Evolutionary conservation across 177 flowering plant species (phyloP).

Genomic region (Telopea speciosissima): DNA sequence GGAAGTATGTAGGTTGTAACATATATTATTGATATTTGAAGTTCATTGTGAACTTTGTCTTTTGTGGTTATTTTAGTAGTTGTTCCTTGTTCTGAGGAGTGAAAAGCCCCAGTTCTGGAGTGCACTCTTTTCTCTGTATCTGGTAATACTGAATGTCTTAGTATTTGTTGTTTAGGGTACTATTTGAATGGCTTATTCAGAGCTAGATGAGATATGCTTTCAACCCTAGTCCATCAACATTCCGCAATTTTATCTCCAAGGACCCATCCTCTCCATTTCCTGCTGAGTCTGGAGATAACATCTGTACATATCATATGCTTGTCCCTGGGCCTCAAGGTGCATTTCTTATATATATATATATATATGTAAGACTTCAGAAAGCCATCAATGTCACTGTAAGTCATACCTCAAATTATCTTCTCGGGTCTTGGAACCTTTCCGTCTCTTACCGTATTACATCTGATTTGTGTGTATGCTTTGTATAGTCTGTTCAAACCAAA

Average conservation of each 20-base stretch:
- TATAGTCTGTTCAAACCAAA: conserved; percentile 61
- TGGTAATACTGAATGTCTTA: background rate
- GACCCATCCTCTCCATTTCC: conserved; percentile 65
- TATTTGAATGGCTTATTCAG: conserved; percentile 71
- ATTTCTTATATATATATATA: conserved; percentile 68
- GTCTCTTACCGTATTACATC: background rate
- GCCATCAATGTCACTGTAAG: conserved; percentile 73
- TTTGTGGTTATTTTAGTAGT: no score
- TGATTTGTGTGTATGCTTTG: background rate
- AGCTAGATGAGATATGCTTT: conserved; percentile 76
- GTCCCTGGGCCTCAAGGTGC: conserved; percentile 97
- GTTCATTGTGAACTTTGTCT: no score
- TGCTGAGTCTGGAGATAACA: conserved; percentile 82
- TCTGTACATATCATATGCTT: conserved; percentile 83
- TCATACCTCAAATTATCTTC: background rate
- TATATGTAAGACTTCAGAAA: conserved; percentile 82
- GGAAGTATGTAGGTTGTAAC: no score
- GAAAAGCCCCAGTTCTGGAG: no score
- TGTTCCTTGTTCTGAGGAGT: no score
- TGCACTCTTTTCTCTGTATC: background rate
- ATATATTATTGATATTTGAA: no score
- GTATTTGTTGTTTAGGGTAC: conserved; percentile 25
- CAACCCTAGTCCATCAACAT: conserved; percentile 65
- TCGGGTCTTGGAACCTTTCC: conserved; percentile 5
- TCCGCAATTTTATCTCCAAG: conserved; percentile 61